Percentiles rank a stretch among this genome's conserved stretches.
Evolutionary conservation across 495 filamentous ascomycete genomes (phyloP).

Genomic region (Xylona heveae): DNA sequence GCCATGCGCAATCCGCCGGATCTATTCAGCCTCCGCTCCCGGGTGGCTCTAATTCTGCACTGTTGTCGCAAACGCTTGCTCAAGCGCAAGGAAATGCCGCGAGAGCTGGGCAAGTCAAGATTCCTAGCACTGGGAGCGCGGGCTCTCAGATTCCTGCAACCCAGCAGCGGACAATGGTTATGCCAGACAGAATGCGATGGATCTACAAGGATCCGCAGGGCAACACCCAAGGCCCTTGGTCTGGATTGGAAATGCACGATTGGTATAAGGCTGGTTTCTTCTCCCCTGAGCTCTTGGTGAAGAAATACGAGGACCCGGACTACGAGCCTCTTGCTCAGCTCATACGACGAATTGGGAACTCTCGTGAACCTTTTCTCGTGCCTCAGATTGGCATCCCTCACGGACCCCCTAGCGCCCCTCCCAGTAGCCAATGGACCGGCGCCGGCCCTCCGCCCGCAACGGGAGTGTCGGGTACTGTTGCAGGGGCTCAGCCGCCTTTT

Average conservation of each 20-base stretch:
- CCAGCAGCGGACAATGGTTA: conserved; percentile 85
- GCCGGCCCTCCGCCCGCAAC: conserved; percentile 18
- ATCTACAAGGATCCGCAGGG: conserved; percentile 92
- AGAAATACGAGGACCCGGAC: conserved; percentile 76
- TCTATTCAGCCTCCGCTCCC: too few relatives aligned
- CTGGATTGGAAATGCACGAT: conserved; percentile 95
- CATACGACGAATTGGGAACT: conserved; percentile 91
- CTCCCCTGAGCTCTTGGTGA: conserved; percentile 78
- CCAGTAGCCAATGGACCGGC: conserved; percentile 16
- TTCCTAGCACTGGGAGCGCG: too few relatives aligned
- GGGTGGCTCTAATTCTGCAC: too few relatives aligned
- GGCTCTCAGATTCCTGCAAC: conserved; percentile 42
- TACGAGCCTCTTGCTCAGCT: conserved; percentile 94
- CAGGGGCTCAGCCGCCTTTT: conserved; percentile 96
- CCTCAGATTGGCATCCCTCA: conserved; percentile 90
- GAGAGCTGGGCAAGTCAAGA: too few relatives aligned
- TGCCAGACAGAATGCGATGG: conserved; percentile 98
- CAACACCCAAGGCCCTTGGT: conserved; percentile 80
- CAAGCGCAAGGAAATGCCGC: too few relatives aligned
- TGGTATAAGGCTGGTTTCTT: conserved; percentile 99
- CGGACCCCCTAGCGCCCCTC: conserved; percentile 33
- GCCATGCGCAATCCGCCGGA: conserved; percentile 7
- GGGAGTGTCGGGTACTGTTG: conserved; percentile 33
- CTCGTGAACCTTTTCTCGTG: conserved; percentile 88
- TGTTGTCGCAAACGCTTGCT: conserved; percentile 5